Evolutionary conservation across 306 rosid genomes (phyloP).

Genomic region (Benincasa hispida): DNA sequence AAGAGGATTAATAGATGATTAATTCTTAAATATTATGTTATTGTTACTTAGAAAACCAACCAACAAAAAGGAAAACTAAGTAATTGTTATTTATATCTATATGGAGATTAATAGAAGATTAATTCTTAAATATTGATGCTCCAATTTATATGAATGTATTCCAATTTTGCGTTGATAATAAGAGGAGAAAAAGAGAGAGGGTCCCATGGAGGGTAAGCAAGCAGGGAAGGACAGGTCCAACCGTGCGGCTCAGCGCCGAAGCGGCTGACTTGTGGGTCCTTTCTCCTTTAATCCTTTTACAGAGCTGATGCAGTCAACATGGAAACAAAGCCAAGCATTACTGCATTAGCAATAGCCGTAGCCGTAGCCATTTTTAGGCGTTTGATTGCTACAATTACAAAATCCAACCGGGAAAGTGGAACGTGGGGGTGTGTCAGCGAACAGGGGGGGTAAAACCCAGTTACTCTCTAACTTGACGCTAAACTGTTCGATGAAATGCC

Average conservation of each 20-base stretch:
- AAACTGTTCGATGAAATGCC: not conserved
- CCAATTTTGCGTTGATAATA: not conserved
- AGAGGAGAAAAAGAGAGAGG: not conserved
- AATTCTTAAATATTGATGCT: no score
- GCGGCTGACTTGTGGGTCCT: slow-evolving; percentile 32
- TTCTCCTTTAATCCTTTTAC: not conserved
- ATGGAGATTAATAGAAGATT: no score
- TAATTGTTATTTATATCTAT: no score
- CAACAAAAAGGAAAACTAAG: no score
- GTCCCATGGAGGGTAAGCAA: not conserved
- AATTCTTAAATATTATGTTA: no score
- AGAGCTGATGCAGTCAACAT: not conserved
- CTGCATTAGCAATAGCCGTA: not conserved
- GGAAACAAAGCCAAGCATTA: not conserved
- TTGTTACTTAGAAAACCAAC: no score
- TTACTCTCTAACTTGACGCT: slow-evolving; percentile 25
- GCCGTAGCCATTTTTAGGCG: slow-evolving; percentile 1
- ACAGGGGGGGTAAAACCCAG: slow-evolving; percentile 11
- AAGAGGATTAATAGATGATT: no score
- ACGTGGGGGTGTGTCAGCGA: slow-evolving; percentile 21
- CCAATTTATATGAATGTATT: no score
- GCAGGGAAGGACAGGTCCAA: not conserved
- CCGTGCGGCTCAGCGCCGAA: slow-evolving; percentile 18
- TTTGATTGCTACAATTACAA: slow-evolving; percentile 22
- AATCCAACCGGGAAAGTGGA: slow-evolving; percentile 16